Evolutionary conservation across 2,329 filamentous ascomycete genomes (phyloP), one percentile per base, ranked within the genome.

Genomic region (Aspergillus neotritici): DNA sequence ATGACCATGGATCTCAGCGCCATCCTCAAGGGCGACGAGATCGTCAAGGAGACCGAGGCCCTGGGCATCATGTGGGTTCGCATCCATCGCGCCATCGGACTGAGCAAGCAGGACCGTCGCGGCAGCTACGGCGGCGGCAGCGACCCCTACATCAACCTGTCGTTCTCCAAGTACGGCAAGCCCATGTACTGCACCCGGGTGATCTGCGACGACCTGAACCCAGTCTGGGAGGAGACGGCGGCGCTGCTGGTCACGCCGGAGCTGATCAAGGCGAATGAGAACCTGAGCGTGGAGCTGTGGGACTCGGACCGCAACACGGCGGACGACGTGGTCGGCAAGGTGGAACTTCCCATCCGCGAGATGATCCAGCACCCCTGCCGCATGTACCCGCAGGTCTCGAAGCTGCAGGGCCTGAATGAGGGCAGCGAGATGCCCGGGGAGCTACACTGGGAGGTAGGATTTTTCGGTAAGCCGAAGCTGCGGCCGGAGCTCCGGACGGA

Each of bases 171-270:
- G 65, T 97, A 96, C 56, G 87, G 86, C 44, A 98, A 98, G 69
- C 91, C 91, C 2, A 94, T 95, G 79, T 97, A 95, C 67, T 96
- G 90, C 66, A 97, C 93, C 1, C 83, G 93, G 37, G 90, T 97
- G 40, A 96, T 97, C 51, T 88, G 91, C 40, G 91, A 97, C 59
- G 86, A 96, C 54, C 76, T 95, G 42, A 94, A 97, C 58, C 93
- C 93, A 0, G 76, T 95, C 4, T 97, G 94, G 73, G 86, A 93
- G 58, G 93, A 97, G 67, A 86, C 81, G 2, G 83, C 87, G 34
- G 89, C 87, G 1, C 74, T 97, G 13, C 72, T 96, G 12, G 87
- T 98, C 5, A 95, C 87, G 0, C 79, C 87, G 0, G 90, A 96
- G 51, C 75, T 95, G 41, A 87, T 97, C 71, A 94, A 93, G 67